Percentiles rank a stretch among this genome's conserved stretches.
Evolutionary conservation across 257 asterid genomes (phyloP).

Genomic region (Scutellaria minor): DNA sequence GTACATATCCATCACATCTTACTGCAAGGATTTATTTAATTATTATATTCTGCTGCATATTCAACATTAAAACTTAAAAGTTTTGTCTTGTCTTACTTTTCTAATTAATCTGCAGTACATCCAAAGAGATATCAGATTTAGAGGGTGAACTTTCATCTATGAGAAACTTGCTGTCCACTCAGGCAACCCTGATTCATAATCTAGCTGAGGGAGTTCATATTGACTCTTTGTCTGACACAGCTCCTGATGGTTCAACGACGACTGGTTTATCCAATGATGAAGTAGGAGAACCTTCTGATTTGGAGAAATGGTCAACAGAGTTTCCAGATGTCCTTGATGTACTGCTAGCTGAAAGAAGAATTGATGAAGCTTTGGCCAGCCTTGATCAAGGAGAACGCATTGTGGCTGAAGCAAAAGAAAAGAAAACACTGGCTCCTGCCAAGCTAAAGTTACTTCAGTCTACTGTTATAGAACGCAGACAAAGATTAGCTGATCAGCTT

Average conservation of each 20-base stretch:
- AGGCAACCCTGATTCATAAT: conserved; percentile 86
- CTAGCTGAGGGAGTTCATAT: conserved; percentile 95
- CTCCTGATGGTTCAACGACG: conserved; percentile 49
- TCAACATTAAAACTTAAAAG: conserved; percentile 7
- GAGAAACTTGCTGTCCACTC: conserved; percentile 96
- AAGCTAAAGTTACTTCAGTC: conserved; percentile 61
- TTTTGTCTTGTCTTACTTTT: conserved; percentile 17
- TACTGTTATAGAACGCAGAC: conserved; percentile 76
- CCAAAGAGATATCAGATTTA: conserved; percentile 98
- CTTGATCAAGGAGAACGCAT: conserved; percentile 89
- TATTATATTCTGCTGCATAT: conserved; percentile 8
- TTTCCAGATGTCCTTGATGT: conserved; percentile 95
- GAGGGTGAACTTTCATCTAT: conserved; percentile 99
- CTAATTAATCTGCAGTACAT: conserved; percentile 62
- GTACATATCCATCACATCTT: neutral
- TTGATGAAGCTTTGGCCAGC: conserved; percentile 85
- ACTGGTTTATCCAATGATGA: conserved; percentile 54
- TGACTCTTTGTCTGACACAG: conserved; percentile 61
- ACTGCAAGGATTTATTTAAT: neutral
- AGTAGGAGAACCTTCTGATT: conserved; percentile 69
- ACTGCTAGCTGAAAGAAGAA: conserved; percentile 93
- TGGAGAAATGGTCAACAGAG: conserved; percentile 81
- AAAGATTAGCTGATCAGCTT: conserved; percentile 92
- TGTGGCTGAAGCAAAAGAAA: conserved; percentile 75
- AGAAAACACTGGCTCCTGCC: conserved; percentile 52